Evolutionary conservation across 2,329 filamentous ascomycete species (phyloP).

Genomic region (Xylariaceae sp.): DNA sequence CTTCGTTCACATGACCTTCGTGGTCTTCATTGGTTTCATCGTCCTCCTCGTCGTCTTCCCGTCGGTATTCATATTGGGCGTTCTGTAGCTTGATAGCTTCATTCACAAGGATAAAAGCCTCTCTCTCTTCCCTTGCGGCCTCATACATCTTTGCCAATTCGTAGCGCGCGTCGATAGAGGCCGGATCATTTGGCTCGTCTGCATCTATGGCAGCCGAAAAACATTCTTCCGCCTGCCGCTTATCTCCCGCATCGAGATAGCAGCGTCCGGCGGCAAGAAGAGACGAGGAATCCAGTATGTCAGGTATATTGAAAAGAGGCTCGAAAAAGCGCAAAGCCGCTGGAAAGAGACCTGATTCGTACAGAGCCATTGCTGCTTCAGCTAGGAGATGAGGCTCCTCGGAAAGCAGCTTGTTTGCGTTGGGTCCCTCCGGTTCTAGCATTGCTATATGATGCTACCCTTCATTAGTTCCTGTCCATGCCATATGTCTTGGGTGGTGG

Average conservation of each 20-base stretch:
- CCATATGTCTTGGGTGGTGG: slow-evolving; percentile 7
- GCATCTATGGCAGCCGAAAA: slow-evolving; percentile 68
- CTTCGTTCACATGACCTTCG: slow-evolving; percentile 13
- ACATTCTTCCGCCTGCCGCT: slow-evolving; percentile 65
- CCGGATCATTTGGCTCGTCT: slow-evolving; percentile 52
- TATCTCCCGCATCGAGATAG: slow-evolving; percentile 56
- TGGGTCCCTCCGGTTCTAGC: slow-evolving; percentile 56
- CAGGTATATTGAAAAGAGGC: slow-evolving; percentile 41
- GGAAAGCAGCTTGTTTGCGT: slow-evolving; percentile 42
- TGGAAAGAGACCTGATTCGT: slow-evolving; percentile 25
- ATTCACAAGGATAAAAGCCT: slow-evolving; percentile 69
- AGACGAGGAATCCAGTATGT: slow-evolving; percentile 42
- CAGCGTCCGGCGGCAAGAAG: slow-evolving; percentile 57
- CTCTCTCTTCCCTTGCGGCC: slow-evolving; percentile 60
- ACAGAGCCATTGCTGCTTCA: slow-evolving; percentile 49
- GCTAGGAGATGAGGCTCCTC: slow-evolving; percentile 75
- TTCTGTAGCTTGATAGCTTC: slow-evolving; percentile 63
- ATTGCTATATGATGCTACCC: slow-evolving; percentile 57
- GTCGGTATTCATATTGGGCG: slow-evolving; percentile 28
- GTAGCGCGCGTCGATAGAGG: slow-evolving; percentile 62
- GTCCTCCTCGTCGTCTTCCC: slow-evolving; percentile 18
- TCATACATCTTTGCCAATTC: slow-evolving; percentile 82
- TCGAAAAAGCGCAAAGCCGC: slow-evolving; percentile 50
- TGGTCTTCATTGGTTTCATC: slow-evolving; percentile 25
- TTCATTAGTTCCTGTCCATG: slow-evolving; percentile 13